Percentiles rank a stretch among this genome's conserved stretches.
phyloP scores from a whole-genome alignment of 495 filamentous ascomycete species.

The Xylaria grammica region DNA sequence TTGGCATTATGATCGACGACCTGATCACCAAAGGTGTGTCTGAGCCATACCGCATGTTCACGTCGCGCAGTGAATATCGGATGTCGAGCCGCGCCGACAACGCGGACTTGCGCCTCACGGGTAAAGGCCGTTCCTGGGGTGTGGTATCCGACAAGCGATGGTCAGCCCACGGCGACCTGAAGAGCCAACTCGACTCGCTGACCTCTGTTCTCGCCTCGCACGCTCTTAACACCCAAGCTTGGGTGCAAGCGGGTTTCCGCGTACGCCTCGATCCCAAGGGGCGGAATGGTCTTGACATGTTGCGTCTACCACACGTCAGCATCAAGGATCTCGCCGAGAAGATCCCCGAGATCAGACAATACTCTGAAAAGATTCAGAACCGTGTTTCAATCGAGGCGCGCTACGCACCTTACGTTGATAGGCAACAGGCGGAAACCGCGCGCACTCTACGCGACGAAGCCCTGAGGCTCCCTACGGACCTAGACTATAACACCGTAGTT shows the following conservation, averaged over 20 bases:
- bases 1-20: slow-evolving; percentile 99
- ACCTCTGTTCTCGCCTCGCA: slow-evolving; percentile 61
- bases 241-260: slow-evolving; percentile 72
- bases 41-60: slow-evolving; percentile 99
- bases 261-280: slow-evolving; percentile 63
- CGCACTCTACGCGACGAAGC: slow-evolving; percentile 77
- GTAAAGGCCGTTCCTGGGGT: slow-evolving; percentile 74
- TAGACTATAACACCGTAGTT: slow-evolving; percentile 74
- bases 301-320: slow-evolving; percentile 64
- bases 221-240: slow-evolving; percentile 60
- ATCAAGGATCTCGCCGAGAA: slow-evolving; percentile 58
- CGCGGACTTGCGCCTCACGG: slow-evolving; percentile 86
- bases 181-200: slow-evolving; percentile 68
- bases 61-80: slow-evolving; percentile 91
- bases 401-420: slow-evolving; percentile 82
- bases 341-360: slow-evolving; percentile 59
- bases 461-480: slow-evolving; percentile 70
- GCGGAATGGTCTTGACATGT: slow-evolving; percentile 75
- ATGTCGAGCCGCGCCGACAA: slow-evolving; percentile 92
- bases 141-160: slow-evolving; percentile 82
- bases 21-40: slow-evolving; percentile 96
- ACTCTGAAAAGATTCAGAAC: slow-evolving; percentile 58
- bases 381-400: slow-evolving; percentile 79
- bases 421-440: slow-evolving; percentile 67
- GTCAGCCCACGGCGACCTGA: slow-evolving; percentile 66